These are phyloP conservation scores for Bocquillonia castaneifolia DNA, from an alignment of 441 rosid species.

Conservation along the genomic window DNA sequence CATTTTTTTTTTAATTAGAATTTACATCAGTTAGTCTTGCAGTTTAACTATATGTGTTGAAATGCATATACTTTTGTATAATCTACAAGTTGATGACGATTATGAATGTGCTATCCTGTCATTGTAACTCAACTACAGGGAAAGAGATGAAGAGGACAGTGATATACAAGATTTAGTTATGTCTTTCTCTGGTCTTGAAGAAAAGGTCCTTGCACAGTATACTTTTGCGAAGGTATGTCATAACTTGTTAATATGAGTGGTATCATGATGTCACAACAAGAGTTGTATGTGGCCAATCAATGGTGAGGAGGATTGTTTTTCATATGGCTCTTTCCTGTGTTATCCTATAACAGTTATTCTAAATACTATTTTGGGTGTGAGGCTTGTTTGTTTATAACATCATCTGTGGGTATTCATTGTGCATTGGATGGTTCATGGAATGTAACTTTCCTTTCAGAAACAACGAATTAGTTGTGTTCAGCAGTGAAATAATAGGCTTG, in stretches of 20 bases:
- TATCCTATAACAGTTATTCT: background rate
- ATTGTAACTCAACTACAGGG: conserved; percentile 44
- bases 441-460: background rate
- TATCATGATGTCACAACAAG: background rate
- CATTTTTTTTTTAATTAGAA: background rate
- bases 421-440: background rate
- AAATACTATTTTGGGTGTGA: background rate
- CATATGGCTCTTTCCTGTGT: background rate
- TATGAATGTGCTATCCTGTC: conserved; percentile 16
- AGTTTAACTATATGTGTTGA: background rate
- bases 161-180: conserved; percentile 74
- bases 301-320: background rate
- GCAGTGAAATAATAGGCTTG: background rate
- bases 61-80: conserved; percentile 2
- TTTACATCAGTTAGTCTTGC: background rate
- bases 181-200: conserved; percentile 81
- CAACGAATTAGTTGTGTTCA: background rate
- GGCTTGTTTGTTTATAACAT: background rate
- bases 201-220: conserved; percentile 83
- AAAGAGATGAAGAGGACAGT: conserved; percentile 56
- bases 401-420: background rate
- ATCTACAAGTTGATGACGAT: conserved; percentile 17
- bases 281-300: background rate
- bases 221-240: conserved; percentile 83
- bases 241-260: background rate